These are phyloP conservation scores for Golubevia pallescens DNA, from an alignment of 1,284 basidiomycete genomes.

Conservation along the genomic window DNA sequence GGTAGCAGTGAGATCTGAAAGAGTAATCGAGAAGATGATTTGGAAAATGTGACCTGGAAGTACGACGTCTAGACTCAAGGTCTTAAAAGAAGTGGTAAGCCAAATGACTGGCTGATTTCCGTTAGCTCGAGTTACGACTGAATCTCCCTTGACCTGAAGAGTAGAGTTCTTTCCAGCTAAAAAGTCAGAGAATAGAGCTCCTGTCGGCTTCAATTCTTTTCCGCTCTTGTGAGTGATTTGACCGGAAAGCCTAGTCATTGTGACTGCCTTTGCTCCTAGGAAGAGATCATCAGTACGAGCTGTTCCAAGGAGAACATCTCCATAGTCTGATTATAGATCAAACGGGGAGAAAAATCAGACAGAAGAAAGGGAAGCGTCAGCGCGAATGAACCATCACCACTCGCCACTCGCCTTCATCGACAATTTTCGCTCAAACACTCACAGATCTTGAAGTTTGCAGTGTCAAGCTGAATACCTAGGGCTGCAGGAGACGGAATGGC, in stretches of 20 bases:
- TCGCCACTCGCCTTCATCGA: too few relatives aligned
- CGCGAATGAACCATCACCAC: too few relatives aligned
- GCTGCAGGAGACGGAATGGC: constrained; percentile 74
- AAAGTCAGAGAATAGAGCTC: constrained; percentile 74
- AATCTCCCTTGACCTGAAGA: constrained; percentile 71
- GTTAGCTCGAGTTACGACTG: constrained; percentile 68
- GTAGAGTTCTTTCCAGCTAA: constrained; percentile 74
- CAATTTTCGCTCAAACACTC: too few relatives aligned
- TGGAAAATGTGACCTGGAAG: constrained; percentile 74
- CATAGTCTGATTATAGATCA: constrained; percentile 11
- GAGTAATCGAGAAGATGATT: constrained; percentile 72
- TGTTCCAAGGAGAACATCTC: too few relatives aligned
- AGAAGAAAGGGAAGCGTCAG: constrained; percentile 51
- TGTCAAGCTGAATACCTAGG: constrained; percentile 76
- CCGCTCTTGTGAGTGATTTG: constrained; percentile 71
- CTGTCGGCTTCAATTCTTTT: constrained; percentile 70
- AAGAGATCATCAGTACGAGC: constrained; percentile 66
- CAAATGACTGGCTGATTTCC: constrained; percentile 70
- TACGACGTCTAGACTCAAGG: constrained; percentile 72
- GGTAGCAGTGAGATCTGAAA: constrained; percentile 33
- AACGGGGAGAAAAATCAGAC: constrained; percentile 66
- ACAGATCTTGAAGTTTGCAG: constrained; percentile 74
- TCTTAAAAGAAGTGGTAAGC: constrained; percentile 76
- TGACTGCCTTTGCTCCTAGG: constrained; percentile 69
- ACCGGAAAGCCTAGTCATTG: constrained; percentile 71